Evolutionary conservation across 352 stramenopile species (phyloP), one percentile per base, ranked within the genome.

Genomic region (Phytophthora cajani): DNA sequence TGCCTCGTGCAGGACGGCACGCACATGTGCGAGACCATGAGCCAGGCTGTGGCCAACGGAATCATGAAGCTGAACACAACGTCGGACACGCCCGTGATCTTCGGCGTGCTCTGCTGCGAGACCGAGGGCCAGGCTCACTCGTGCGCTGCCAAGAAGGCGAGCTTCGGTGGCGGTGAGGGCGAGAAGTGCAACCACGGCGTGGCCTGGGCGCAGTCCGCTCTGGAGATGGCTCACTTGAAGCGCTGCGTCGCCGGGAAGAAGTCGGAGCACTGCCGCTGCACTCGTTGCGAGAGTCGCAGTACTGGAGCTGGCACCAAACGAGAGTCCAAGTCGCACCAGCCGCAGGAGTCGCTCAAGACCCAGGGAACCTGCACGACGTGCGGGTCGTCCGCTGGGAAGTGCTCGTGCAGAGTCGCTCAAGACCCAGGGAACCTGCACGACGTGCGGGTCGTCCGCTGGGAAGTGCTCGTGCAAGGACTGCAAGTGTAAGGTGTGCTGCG

Each of bases 21-120:
- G 17, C 97, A 98, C 81, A 94, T 98, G 75, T 99, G 98, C 74
- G 96, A 99, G 87, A 99, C 98, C 74, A 99, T 99, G 79, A 92
- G 89, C 56, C 91, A 99, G 56, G 90, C 97, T 33, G 89, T 98
- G 21, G 82, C 93, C 23, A 92, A 93, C 74, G 97, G 94, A 36
- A 91, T 99, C 64, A 99, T 99, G 97, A 93, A 97, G 75, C 93
- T 99, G 50, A 95, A 95, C 63, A 79, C 99, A 42, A 88, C 93
- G 73, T 98, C 90, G 2, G 81, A 86, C n/a, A 88, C 80, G 36
- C 88, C 91, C 11, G 83, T 95, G 21, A 74, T 96, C 53, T 95
- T 91, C 56, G 93, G 93, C 9, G 88, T 99, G 17, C 83, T 99
- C 33, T 98, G 95, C 49, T 98, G 95, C 76, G 74, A 95, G 25